Evolutionary conservation across 2,329 filamentous ascomycete species (phyloP).

Genomic region (Alternaria triticina): DNA sequence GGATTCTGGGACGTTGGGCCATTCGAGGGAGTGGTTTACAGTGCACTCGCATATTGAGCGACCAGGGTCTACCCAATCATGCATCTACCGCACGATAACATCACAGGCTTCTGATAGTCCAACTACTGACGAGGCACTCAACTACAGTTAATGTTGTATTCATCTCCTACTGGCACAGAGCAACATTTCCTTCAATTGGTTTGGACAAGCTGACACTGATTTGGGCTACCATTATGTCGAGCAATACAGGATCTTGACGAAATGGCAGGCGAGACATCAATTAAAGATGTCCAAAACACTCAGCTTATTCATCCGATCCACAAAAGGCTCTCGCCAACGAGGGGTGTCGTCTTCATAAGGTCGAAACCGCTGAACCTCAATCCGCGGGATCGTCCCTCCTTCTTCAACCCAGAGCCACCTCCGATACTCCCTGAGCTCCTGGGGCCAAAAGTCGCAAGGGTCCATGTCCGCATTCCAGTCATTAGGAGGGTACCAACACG

Average conservation of each 20-base stretch:
- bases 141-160: background rate
- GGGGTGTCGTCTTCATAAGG: background rate
- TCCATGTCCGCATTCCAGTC: background rate
- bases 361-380: background rate
- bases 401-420: background rate
- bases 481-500: background rate
- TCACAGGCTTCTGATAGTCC: background rate
- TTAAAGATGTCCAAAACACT: background rate
- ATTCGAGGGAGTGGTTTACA: constrained; percentile 1
- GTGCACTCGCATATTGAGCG: constrained; percentile 5
- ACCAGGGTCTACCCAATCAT: constrained; percentile 3
- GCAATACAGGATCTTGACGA: background rate
- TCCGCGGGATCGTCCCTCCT: background rate
- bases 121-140: background rate
- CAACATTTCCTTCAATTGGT: background rate
- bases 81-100: background rate
- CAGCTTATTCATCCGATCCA: background rate
- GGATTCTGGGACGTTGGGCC: background rate
- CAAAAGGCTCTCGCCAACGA: background rate
- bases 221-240: background rate
- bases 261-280: background rate
- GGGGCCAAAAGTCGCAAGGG: background rate
- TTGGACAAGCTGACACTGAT: background rate
- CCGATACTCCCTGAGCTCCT: background rate
- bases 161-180: background rate